phyloP scores from a whole-genome alignment of 73 alveolate species.

The Blepharisma stoltei region DNA sequence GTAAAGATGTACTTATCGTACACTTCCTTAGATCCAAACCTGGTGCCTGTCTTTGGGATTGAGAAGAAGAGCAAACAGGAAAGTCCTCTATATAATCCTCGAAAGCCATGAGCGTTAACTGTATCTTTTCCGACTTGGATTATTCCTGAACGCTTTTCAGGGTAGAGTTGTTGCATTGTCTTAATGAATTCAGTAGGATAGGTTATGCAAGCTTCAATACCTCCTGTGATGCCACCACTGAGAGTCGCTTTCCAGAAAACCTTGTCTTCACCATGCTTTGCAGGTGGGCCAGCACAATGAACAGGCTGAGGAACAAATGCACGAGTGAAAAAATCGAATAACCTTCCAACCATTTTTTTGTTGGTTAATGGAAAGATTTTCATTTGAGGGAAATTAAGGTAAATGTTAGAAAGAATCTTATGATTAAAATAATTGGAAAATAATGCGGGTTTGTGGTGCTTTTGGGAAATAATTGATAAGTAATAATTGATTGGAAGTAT shows the following conservation, averaged over 20 bases:
- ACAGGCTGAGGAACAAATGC: slow-evolving; percentile 11
- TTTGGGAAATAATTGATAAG: no score
- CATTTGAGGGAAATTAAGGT: slow-evolving; percentile 5
- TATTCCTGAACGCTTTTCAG: slow-evolving; percentile 77
- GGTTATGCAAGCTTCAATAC: slow-evolving; percentile 84
- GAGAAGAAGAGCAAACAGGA: slow-evolving; percentile 79
- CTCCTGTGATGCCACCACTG: slow-evolving; percentile 91
- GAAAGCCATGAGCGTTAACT: slow-evolving; percentile 54
- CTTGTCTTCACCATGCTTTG: slow-evolving; percentile 10
- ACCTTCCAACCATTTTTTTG: slow-evolving; percentile 5
- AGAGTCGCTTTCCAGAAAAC: slow-evolving; percentile 27
- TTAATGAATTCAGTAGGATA: slow-evolving; percentile 90
- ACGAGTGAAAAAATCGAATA: neutral
- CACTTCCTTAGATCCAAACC: slow-evolving; percentile 81
- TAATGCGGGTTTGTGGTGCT: no score
- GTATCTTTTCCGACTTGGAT: slow-evolving; percentile 59
- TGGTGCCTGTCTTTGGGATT: slow-evolving; percentile 80
- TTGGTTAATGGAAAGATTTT: neutral
- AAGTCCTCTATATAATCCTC: slow-evolving; percentile 84
- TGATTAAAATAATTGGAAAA: no score
- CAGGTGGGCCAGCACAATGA: slow-evolving; percentile 2
- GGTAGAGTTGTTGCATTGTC: slow-evolving; percentile 89
- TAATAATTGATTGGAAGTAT: no score
- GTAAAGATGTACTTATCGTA: slow-evolving; percentile 61
- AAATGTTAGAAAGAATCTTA: no score